A percentile compares a stretch with the other conserved stretches of the same genome.
Conservation (phyloP, 257 asterid species). For the Verbascum thapsus region DNA sequence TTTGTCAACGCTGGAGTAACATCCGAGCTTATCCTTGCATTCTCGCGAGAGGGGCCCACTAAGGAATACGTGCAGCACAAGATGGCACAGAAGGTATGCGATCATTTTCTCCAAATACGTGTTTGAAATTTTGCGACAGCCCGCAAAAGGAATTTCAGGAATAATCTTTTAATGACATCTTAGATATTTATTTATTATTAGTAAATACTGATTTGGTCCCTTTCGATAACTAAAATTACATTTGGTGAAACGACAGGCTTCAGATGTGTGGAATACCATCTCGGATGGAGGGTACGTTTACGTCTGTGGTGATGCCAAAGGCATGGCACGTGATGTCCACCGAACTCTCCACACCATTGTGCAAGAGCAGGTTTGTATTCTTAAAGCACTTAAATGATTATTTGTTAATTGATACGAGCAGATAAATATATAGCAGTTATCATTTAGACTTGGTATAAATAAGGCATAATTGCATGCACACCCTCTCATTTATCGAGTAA, state of each 20-base stretch:
- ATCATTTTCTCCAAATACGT: neutral
- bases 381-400: too few relatives aligned
- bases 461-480: too few relatives aligned
- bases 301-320: conserved; percentile 98
- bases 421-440: too few relatives aligned
- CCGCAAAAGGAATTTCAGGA: neutral
- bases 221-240: neutral
- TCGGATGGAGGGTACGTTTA: conserved; percentile 79
- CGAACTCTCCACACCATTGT: conserved; percentile 87
- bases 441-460: too few relatives aligned
- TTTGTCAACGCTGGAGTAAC: conserved; percentile 69
- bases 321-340: conserved; percentile 99
- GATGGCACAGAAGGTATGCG: conserved; percentile 71
- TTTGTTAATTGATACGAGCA: too few relatives aligned
- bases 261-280: conserved; percentile 77
- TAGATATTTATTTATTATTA: neutral
- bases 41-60: conserved; percentile 88
- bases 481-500: too few relatives aligned
- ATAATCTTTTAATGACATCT: neutral
- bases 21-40: conserved; percentile 82
- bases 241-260: conserved; percentile 49
- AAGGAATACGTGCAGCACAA: conserved; percentile 97
- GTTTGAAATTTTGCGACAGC: conserved; percentile 4
- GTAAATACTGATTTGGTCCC: neutral
- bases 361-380: conserved; percentile 75